A percentile compares a stretch with the other conserved stretches of the same genome.
Evolutionary conservation across 352 stramenopile species (phyloP).

Genomic region (Globisporangium irregulare): DNA sequence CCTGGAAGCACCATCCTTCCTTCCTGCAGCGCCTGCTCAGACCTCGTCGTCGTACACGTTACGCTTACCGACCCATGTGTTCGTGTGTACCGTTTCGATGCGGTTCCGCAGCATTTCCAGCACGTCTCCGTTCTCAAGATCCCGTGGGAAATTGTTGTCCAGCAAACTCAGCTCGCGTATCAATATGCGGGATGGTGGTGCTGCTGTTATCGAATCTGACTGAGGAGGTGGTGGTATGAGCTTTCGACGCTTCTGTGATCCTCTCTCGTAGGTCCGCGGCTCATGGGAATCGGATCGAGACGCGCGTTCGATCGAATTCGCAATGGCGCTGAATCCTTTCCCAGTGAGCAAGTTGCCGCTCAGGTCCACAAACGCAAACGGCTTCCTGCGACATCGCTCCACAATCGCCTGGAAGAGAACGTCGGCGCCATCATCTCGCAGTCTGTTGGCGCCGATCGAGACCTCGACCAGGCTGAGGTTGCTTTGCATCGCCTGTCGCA

Average conservation of each 20-base stretch:
- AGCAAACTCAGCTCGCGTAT: conserved; percentile 63
- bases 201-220: background rate
- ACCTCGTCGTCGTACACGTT: conserved; percentile 87
- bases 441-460: conserved; percentile 64
- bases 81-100: conserved; percentile 52
- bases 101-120: conserved; percentile 28
- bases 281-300: background rate
- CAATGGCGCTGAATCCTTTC: conserved; percentile 39
- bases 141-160: conserved; percentile 65
- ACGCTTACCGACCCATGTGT: conserved; percentile 55
- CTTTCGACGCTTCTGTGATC: conserved; percentile 13
- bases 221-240: background rate
- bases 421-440: conserved; percentile 54
- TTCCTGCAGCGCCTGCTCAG: conserved; percentile 19
- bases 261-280: background rate
- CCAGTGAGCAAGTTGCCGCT: conserved; percentile 75
- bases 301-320: conserved; percentile 27
- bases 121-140: conserved; percentile 22
- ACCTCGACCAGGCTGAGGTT: conserved; percentile 49
- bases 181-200: background rate
- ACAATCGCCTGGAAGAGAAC: conserved; percentile 50
- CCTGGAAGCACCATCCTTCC: background rate
- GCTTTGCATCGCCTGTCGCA: conserved; percentile 44
- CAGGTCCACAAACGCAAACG: conserved; percentile 54
- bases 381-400: conserved; percentile 33